Evolutionary conservation across 2,329 filamentous ascomycete genomes (phyloP).

Genomic region (Sporothrix dimorphospora): DNA sequence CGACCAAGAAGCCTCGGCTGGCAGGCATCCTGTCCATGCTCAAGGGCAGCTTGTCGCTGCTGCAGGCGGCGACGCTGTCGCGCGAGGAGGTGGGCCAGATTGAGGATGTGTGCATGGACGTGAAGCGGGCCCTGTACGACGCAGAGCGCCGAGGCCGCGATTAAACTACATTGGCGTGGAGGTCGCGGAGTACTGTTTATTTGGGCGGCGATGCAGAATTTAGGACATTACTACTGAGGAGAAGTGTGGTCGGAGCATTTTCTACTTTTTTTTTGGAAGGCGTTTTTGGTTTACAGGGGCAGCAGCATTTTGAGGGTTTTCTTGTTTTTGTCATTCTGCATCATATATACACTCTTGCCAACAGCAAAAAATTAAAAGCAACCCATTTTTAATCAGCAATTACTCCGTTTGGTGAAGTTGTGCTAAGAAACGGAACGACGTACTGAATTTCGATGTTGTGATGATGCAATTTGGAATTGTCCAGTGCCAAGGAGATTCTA

Average conservation of each 20-base stretch:
- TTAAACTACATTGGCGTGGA: background rate
- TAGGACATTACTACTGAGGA: background rate
- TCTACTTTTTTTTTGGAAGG: background rate
- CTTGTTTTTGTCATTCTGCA: background rate
- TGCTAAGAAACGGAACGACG: too few relatives aligned
- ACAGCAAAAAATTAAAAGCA: conserved; percentile 1
- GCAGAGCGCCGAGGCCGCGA: conserved; percentile 63
- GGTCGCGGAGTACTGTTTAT: background rate
- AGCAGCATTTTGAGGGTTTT: conserved; percentile 9
- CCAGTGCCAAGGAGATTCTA: background rate
- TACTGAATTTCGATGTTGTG: background rate
- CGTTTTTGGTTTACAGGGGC: conserved; percentile 8
- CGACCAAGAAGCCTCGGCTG: conserved; percentile 42
- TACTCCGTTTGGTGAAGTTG: too few relatives aligned
- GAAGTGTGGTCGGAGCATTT: background rate
- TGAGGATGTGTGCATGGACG: conserved; percentile 79
- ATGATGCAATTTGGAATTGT: background rate
- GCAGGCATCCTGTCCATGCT: conserved; percentile 58
- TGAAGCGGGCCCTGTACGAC: conserved; percentile 72
- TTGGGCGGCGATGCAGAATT: background rate
- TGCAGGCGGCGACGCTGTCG: conserved; percentile 63
- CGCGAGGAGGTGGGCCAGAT: conserved; percentile 69
- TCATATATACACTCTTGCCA: conserved; percentile 15
- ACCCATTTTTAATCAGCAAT: too few relatives aligned
- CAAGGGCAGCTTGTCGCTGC: conserved; percentile 59